A percentile compares a stretch with the other conserved stretches of the same genome.
Evolutionary conservation across 2,329 filamentous ascomycete genomes (phyloP).

Genomic region (Phyllosticta citriasiana): DNA sequence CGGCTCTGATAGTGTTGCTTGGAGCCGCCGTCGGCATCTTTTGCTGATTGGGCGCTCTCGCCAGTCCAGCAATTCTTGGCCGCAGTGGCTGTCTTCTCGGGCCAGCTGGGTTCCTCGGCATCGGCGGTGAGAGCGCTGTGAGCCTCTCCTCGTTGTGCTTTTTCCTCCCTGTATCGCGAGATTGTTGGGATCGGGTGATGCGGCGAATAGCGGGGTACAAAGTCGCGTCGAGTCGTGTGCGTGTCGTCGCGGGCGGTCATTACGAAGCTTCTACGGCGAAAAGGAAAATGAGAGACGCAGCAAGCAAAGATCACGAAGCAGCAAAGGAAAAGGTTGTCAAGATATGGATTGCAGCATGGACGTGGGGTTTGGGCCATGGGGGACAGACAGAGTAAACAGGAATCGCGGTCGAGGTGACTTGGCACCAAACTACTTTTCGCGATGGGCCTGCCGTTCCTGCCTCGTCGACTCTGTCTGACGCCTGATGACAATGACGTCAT

Average conservation of each 20-base stretch:
- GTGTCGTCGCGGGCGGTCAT: constrained; percentile 36
- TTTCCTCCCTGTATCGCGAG: constrained; percentile 36
- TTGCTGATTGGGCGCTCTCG: constrained; percentile 9
- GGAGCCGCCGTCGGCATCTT: constrained; percentile 17
- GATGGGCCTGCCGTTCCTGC: not conserved
- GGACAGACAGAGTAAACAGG: not conserved
- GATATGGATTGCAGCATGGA: not conserved
- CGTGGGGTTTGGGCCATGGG: not conserved
- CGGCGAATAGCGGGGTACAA: constrained; percentile 34
- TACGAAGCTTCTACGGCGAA: not conserved
- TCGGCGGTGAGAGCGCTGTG: constrained; percentile 17
- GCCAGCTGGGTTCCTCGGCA: constrained; percentile 22
- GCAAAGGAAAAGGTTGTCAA: not conserved
- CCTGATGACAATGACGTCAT: not conserved
- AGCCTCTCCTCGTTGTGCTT: constrained; percentile 31
- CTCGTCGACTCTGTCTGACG: not conserved
- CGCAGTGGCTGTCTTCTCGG: constrained; percentile 27
- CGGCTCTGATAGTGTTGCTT: constrained; percentile 24
- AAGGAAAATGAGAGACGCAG: not conserved
- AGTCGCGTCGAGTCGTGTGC: constrained; percentile 25
- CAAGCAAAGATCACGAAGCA: not conserved
- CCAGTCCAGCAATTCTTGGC: constrained; percentile 25
- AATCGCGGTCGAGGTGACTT: not conserved
- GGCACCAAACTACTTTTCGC: not conserved
- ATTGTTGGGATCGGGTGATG: constrained; percentile 38